Conservation (phyloP, 192 early-diverging fungal genomes). For the Cetraspora pellucida region DNA sequence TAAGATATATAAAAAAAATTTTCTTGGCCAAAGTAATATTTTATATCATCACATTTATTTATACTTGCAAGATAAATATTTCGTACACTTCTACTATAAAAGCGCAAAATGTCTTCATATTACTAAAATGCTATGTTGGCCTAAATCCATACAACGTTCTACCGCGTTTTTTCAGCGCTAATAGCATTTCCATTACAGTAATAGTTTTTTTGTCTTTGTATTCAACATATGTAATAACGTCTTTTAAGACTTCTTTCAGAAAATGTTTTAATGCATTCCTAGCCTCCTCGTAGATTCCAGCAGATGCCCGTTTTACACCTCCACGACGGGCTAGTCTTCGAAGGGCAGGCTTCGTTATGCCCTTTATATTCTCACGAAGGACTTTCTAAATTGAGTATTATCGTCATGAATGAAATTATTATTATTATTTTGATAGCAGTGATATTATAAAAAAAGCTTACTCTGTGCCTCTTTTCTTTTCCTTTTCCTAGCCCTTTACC, state of each 20-base stretch:
- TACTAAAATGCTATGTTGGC: too few species aligned
- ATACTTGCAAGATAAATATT: too few species aligned
- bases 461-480: too few species aligned
- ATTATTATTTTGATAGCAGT: too few species aligned
- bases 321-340: neutral
- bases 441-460: too few species aligned
- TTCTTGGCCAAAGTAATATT: too few species aligned
- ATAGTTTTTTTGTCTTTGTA: neutral
- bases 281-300: neutral
- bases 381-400: neutral
- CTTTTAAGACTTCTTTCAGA: neutral
- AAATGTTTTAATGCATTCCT: neutral
- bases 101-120: too few species aligned
- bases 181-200: neutral
- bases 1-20: too few species aligned
- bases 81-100: too few species aligned
- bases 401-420: too few species aligned
- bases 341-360: neutral
- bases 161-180: neutral
- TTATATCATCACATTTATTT: too few species aligned
- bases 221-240: neutral
- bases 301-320: neutral
- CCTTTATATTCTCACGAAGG: neutral
- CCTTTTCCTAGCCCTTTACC: too few species aligned
- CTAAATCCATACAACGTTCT: neutral